Conservation (phyloP, 305 asterid genomes). For the Fraxinus xanthoxyloides region DNA sequence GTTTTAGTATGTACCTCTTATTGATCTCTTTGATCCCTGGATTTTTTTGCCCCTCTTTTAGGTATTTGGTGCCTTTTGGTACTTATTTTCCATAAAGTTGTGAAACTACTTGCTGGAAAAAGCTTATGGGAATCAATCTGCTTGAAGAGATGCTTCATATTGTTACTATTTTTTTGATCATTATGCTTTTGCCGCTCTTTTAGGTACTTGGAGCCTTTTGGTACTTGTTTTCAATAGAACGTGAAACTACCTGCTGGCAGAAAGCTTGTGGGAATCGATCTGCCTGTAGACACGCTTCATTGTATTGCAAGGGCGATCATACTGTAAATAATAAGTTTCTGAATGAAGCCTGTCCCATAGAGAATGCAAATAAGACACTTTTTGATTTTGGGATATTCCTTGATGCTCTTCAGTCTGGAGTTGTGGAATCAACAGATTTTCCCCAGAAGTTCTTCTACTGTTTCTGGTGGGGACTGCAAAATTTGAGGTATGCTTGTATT, state of each 20-base stretch:
- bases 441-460: conserved; percentile 59
- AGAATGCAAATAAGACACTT: conserved; percentile 36
- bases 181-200: conserved; percentile 3
- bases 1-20: background rate
- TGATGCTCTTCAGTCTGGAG: conserved; percentile 62
- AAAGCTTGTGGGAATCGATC: conserved; percentile 37
- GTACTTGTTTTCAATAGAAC: conserved; percentile 62
- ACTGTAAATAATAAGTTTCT: conserved; percentile 24
- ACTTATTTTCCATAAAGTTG: background rate
- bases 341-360: conserved; percentile 43
- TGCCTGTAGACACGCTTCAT: conserved; percentile 38
- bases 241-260: conserved; percentile 55
- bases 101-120: background rate
- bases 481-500: conserved; percentile 41
- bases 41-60: background rate
- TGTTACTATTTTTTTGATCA: background rate
- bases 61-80: background rate
- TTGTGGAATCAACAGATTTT: conserved; percentile 53
- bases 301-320: conserved; percentile 34
- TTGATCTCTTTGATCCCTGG: background rate
- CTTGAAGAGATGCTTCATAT: background rate
- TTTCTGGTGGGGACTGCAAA: conserved; percentile 75
- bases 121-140: background rate
- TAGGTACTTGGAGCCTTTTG: conserved; percentile 65
- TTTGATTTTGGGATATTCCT: conserved; percentile 68